Base-by-base conservation (phyloP, 2,329 filamentous ascomycete species). In the Penicillium sp. region DNA sequence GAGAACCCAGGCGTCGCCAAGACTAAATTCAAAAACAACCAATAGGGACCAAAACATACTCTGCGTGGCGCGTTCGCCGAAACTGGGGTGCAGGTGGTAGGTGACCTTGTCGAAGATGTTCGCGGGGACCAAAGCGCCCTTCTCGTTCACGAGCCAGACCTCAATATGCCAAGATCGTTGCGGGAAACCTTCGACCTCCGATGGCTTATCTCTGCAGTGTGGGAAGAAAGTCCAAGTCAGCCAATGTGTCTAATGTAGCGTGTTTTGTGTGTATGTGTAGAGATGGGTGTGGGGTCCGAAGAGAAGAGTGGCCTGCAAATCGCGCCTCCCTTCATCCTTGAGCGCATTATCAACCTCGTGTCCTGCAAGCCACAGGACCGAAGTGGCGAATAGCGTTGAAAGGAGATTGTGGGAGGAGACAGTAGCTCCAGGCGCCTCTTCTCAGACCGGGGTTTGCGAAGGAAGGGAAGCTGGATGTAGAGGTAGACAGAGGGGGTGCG, bases 61-160 rank as follows among this genome's bases (percentile, higher is more conserved):
- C 79, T 97, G 93, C 52, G 84, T 85, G 17, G 90, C 76, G 47
- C 82, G 89, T 69, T 93, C 90, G 54, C 88, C 90, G 76, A 99
- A 99, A 50, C 91, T 94, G 35, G 94, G 93, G 77, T 99, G 94
- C 31, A 99, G 84, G 71, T 91, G 90, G 80, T 97, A 99, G 56
- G 88, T 88, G 42, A 90, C 93, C 80, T 96, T 96, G 73, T 91
- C 90, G 80, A 97, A 97, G 76, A 92, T 85, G 66, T 81, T 90
- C 54, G 93, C 92, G 8, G 89, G 84, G 51, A 91, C 83, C 76
- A 95, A 88, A 67, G 94, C 90, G 67, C 92, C 93, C 62, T 90
- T 86, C 68, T 95, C 89, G 65, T 96, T 92, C 55, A 97, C 76
- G 52, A 97, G 77, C 77, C 86, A 91, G 67, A 99, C 82, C 77